Percentiles rank a stretch among this genome's conserved stretches.
Conservation (phyloP, 352 stramenopile genomes). For the Saprolegnia parasitica region DNA sequence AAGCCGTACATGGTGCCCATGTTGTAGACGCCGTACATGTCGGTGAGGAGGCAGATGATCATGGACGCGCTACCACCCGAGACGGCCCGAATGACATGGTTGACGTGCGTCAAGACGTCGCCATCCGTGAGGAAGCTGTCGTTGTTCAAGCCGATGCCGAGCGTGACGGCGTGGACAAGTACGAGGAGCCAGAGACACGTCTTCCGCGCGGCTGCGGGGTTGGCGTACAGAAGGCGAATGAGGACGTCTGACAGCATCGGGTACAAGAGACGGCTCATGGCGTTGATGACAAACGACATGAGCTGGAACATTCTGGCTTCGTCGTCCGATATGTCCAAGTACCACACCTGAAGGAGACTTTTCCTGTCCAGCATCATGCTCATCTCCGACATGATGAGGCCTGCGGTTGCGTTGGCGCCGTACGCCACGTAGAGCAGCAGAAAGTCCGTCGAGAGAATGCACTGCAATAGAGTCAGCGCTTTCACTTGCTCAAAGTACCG, state of each 20-base stretch:
- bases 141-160: not conserved
- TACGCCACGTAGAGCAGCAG: slow-evolving; percentile 14
- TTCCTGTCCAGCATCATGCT: not conserved
- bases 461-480: slow-evolving; percentile 21
- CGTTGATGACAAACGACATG: not conserved
- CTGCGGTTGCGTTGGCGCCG: not conserved
- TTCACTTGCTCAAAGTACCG: slow-evolving; percentile 26
- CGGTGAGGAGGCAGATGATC: slow-evolving; percentile 10
- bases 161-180: not conserved
- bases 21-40: slow-evolving; percentile 28
- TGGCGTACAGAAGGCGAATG: slow-evolving; percentile 23
- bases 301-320: no score
- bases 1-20: slow-evolving; percentile 27
- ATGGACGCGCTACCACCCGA: not conserved
- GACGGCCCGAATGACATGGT: not conserved
- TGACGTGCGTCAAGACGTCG: not conserved
- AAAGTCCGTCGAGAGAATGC: slow-evolving; percentile 30
- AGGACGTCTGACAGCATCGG: slow-evolving; percentile 14
- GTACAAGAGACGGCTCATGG: not conserved
- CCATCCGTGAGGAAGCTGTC: not conserved
- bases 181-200: not conserved
- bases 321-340: no score
- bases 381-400: not conserved
- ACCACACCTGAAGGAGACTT: not conserved
- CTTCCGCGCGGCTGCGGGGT: slow-evolving; percentile 26